Evolutionary conservation across 805 yeast species (phyloP).

Genomic region (Saturnispora halmiae): DNA sequence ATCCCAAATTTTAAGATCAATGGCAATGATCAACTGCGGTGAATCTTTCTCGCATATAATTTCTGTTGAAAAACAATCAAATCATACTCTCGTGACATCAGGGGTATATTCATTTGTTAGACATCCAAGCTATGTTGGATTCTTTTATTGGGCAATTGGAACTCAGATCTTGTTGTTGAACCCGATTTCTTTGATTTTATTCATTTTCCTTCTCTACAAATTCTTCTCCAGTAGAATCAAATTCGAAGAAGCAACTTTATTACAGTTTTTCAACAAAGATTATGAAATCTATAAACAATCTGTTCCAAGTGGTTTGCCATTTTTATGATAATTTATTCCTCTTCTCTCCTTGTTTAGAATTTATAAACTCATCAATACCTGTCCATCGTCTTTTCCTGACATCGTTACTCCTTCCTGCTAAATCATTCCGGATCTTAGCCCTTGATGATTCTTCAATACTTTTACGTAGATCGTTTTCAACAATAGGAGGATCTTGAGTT

Average conservation of each 20-base stretch:
- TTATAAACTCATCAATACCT: neutral
- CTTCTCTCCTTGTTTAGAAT: neutral
- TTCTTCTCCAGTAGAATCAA: conserved; percentile 64
- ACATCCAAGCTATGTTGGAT: conserved; percentile 91
- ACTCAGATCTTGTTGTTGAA: conserved; percentile 65
- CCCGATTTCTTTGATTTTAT: conserved; percentile 47
- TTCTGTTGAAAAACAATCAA: conserved; percentile 39
- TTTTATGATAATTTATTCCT: conserved; percentile 25
- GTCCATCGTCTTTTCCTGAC: neutral
- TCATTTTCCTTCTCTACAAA: conserved; percentile 47
- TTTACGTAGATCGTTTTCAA: neutral
- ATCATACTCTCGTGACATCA: conserved; percentile 59
- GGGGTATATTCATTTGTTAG: conserved; percentile 64
- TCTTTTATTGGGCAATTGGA: conserved; percentile 90
- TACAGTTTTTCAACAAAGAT: conserved; percentile 60
- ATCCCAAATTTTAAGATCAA: conserved; percentile 64
- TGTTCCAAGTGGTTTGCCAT: conserved; percentile 59
- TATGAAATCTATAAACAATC: conserved; percentile 44
- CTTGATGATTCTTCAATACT: neutral
- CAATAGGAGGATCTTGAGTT: too few relatives aligned
- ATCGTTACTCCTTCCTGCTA: neutral
- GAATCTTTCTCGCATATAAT: conserved; percentile 78
- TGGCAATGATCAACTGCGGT: conserved; percentile 85
- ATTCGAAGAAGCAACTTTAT: conserved; percentile 60
- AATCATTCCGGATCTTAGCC: neutral